Conservation (phyloP, 2,329 filamentous ascomycete genomes). For the Pseudovirgaria hyperparasitica region DNA sequence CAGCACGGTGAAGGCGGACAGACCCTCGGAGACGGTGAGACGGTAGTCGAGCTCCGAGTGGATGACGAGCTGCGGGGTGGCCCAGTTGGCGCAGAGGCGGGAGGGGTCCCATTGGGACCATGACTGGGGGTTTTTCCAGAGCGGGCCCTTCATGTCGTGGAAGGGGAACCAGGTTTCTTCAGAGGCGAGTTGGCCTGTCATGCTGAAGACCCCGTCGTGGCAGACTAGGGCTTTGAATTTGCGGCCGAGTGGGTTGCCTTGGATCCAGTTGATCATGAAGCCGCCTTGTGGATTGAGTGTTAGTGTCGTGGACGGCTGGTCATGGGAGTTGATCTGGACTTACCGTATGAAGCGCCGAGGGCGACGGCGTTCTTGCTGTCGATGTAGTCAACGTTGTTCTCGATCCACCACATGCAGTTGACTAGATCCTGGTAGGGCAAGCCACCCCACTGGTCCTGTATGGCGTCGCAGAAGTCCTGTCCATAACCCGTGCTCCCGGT, state of each 20-base stretch:
- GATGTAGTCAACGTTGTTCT: slow-evolving; percentile 51
- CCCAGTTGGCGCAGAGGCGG: slow-evolving; percentile 52
- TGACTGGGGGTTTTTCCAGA: slow-evolving; percentile 27
- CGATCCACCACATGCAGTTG: slow-evolving; percentile 62
- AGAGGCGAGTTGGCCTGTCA: slow-evolving; percentile 34
- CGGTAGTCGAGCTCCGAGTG: slow-evolving; percentile 87
- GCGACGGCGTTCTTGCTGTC: slow-evolving; percentile 60
- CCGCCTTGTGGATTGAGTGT: slow-evolving; percentile 8
- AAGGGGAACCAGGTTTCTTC: slow-evolving; percentile 41
- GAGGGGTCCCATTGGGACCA: slow-evolving; percentile 49
- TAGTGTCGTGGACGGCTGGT: not conserved
- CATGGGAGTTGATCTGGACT: slow-evolving; percentile 1
- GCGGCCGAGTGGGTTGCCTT: slow-evolving; percentile 70
- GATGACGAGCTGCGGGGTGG: slow-evolving; percentile 78
- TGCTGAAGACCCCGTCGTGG: slow-evolving; percentile 74
- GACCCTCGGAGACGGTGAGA: slow-evolving; percentile 69
- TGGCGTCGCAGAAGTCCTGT: slow-evolving; percentile 63
- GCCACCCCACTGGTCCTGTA: slow-evolving; percentile 72
- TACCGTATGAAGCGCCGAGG: slow-evolving; percentile 46
- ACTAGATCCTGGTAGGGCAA: slow-evolving; percentile 74
- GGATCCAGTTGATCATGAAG: slow-evolving; percentile 62
- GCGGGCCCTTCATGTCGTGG: slow-evolving; percentile 26
- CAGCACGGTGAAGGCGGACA: slow-evolving; percentile 75
- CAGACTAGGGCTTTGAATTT: slow-evolving; percentile 81
- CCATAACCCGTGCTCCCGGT: slow-evolving; percentile 77